Percentiles rank a stretch among this genome's conserved stretches.
Conservation (phyloP, 1,284 basidiomycete species). For the Trichosporon inkin region DNA sequence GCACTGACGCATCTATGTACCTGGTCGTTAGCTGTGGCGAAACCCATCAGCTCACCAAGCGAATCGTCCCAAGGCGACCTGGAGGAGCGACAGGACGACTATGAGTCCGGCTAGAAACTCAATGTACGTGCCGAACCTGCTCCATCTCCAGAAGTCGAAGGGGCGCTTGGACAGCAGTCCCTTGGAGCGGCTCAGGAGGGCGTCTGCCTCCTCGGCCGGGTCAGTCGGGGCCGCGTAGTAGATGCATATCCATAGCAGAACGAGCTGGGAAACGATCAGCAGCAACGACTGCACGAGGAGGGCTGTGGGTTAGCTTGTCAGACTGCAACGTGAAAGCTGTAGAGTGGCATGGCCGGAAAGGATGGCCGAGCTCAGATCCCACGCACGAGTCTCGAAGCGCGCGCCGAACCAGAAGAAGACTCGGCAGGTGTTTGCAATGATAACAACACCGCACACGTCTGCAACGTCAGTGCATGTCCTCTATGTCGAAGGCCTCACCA, state of each 20-base stretch:
- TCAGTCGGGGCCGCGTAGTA: conserved; percentile 37
- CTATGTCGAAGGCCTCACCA: conserved; percentile 22
- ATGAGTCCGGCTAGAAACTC: conserved; percentile 53
- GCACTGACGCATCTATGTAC: conserved; percentile 45
- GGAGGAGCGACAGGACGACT: conserved; percentile 44
- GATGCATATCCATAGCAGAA: conserved; percentile 54
- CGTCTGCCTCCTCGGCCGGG: conserved; percentile 9
- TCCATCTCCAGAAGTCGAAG: conserved; percentile 53
- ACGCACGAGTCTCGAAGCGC: conserved; percentile 52
- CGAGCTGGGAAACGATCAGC: conserved; percentile 53
- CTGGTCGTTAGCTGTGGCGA: conserved; percentile 20
- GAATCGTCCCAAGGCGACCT: conserved; percentile 43
- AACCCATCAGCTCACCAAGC: conserved; percentile 31
- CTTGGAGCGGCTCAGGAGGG: neutral
- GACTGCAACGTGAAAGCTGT: neutral
- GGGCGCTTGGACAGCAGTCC: conserved; percentile 24
- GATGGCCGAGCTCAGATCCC: neutral
- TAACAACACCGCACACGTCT: conserved; percentile 47
- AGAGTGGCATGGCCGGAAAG: neutral
- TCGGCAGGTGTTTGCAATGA: conserved; percentile 51
- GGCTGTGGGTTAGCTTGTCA: conserved; percentile 33
- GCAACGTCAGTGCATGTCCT: neutral
- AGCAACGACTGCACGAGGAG: conserved; percentile 52
- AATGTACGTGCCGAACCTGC: conserved; percentile 50
- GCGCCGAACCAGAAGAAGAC: conserved; percentile 54